Evolutionary conservation across 2,329 filamentous ascomycete genomes (phyloP).

Genomic region (Byssoonygena ceratinophila): DNA sequence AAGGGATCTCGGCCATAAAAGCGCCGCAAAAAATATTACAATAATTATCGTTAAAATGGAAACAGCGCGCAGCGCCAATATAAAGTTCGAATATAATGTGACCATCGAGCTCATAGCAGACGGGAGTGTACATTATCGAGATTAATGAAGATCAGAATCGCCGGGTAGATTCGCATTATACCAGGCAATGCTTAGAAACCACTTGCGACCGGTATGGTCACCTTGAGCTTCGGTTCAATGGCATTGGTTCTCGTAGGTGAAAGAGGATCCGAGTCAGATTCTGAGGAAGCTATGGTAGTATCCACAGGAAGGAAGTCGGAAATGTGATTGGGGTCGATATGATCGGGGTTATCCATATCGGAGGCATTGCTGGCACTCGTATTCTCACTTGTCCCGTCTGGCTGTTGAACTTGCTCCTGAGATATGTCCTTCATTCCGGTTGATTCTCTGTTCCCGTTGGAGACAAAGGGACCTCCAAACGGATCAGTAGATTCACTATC

Average conservation of each 20-base stretch:
- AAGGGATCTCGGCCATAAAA: no score
- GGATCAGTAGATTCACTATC: background rate
- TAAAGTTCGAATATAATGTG: background rate
- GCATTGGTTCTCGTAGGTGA: background rate
- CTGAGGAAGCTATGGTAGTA: background rate
- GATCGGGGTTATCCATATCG: background rate
- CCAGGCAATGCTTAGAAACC: background rate
- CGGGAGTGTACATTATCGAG: background rate
- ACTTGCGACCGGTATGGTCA: conserved; percentile 6
- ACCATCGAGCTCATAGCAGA: background rate
- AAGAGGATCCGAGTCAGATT: background rate
- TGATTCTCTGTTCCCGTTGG: conserved; percentile 16
- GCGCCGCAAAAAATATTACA: background rate
- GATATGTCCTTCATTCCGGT: conserved; percentile 17
- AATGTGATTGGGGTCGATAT: background rate
- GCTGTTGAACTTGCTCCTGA: conserved; percentile 7
- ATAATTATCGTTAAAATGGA: background rate
- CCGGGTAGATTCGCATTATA: background rate
- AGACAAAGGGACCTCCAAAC: conserved; percentile 17
- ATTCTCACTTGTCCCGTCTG: background rate
- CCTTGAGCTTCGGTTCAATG: conserved; percentile 13
- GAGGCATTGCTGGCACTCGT: background rate
- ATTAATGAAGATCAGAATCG: background rate
- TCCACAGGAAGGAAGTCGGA: background rate
- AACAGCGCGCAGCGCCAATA: background rate